Base-by-base conservation (phyloP, 176 grass and related monocot species). In the Phragmites australis region DNA sequence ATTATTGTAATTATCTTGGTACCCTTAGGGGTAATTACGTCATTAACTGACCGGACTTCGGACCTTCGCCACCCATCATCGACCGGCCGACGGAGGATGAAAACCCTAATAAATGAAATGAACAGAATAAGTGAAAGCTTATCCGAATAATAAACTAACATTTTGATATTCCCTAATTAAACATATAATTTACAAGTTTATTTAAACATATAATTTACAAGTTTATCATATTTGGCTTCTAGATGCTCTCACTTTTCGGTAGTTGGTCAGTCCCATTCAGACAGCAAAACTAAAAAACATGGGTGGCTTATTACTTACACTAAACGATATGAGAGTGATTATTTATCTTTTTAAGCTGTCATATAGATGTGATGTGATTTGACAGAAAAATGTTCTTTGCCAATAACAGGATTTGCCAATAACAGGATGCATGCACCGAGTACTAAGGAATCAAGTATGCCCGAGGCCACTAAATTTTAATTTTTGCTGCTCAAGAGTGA, bases 241-340 rank as follows among this genome's bases (percentile, higher is more conserved):
- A 87, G 76, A 91, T 66, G 62, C 19, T 64, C 48, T 43, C 63
- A 68, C 77, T 68, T 81, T 87, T 31, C 0, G 59, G 68, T 87
- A 39, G 83, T 61, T 87, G 58, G 70, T 3, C 55, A 63, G 77
- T 84, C 72, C 82, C 65, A 68, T 81, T 76, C 84, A 71, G 56
- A n/a, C 25, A 51, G 42, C 25, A 80, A 84, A 74, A 66, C 11
- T 65, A 27, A 69, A 27, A 48, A 58, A 21, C 54, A 55, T 70
- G 8, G 39, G 0, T 53, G 53, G 46, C 43, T 40, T 54, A 81
- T 68, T 47, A 58, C 45, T 81, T 76, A 17, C 53, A 47, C 47
- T 29, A 65, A 23, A 59, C 8, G 57, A 80, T 14, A 68, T 39
- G 43, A 41, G 15, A 12, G 52, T 46, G 62, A 26, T 63, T 80